phyloP scores from a whole-genome alignment of 371 early-diverging fungal genomes.

The Aphelidium insulamus region DNA sequence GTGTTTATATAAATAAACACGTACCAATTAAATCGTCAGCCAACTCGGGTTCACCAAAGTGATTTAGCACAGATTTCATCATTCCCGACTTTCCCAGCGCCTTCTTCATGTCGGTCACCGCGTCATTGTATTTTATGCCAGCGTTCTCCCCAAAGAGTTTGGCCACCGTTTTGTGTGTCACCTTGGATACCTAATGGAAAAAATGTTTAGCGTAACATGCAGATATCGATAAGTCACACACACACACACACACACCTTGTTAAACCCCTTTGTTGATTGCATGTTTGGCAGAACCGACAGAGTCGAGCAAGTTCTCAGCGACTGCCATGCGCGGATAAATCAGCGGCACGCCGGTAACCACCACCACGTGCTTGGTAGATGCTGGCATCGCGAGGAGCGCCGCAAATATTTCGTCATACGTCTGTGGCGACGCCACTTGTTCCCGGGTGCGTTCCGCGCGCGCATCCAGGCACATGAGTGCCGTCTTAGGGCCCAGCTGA shows the following conservation, averaged over 20 bases:
- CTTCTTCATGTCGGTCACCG: slow-evolving; percentile 38
- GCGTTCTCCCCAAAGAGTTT: slow-evolving; percentile 24
- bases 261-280: no score
- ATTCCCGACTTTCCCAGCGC: no score
- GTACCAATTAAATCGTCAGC: slow-evolving; percentile 56
- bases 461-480: slow-evolving; percentile 43
- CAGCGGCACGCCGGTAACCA: slow-evolving; percentile 45
- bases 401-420: slow-evolving; percentile 35
- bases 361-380: slow-evolving; percentile 34
- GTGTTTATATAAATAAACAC: background rate
- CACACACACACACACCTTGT: no score
- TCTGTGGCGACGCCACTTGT: slow-evolving; percentile 28
- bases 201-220: no score
- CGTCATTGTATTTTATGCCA: slow-evolving; percentile 17
- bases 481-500: slow-evolving; percentile 40
- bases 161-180: slow-evolving; percentile 2
- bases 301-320: slow-evolving; percentile 35
- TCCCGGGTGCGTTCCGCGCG: slow-evolving; percentile 46
- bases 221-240: no score
- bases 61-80: no score
- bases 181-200: slow-evolving; percentile 15
- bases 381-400: slow-evolving; percentile 27
- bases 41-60: slow-evolving; percentile 64
- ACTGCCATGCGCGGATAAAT: slow-evolving; percentile 47
- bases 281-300: slow-evolving; percentile 9